phyloP scores from a whole-genome alignment of 1,284 basidiomycete species.

The Puccinia triticina region DNA sequence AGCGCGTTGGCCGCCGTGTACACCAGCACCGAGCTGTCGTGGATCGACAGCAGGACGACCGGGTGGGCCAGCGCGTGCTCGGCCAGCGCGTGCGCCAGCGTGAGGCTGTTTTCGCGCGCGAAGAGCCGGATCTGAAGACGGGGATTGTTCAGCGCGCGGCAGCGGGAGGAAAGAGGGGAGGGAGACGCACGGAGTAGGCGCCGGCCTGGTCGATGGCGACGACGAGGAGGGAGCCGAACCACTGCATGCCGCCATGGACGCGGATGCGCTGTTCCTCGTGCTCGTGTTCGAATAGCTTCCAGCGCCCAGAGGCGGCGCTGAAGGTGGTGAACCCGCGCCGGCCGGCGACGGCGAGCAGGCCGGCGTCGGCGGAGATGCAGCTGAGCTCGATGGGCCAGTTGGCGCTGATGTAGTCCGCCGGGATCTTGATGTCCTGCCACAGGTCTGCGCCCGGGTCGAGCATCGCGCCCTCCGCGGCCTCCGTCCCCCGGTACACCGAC shows the following conservation, averaged over 20 bases:
- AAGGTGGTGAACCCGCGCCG: constrained; percentile 89
- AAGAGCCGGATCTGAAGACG: constrained; percentile 78
- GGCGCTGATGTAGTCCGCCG: constrained; percentile 78
- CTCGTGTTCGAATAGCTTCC: constrained; percentile 85
- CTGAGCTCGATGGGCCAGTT: constrained; percentile 97
- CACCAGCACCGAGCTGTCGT: constrained; percentile 94
- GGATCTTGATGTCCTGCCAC: constrained; percentile 94
- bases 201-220: constrained; percentile 72
- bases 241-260: constrained; percentile 87
- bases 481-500: constrained; percentile 92
- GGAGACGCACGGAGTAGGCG: constrained; percentile 31
- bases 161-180: no score
- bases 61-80: constrained; percentile 77
- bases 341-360: constrained; percentile 90
- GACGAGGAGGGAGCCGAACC: constrained; percentile 96
- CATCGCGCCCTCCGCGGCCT: constrained; percentile 95
- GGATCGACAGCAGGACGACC: constrained; percentile 81
- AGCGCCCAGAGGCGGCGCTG: constrained; percentile 86
- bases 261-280: constrained; percentile 85
- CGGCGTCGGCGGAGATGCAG: constrained; percentile 84
- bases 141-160: neutral
- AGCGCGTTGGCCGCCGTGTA: constrained; percentile 96
- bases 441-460: constrained; percentile 99
- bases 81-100: constrained; percentile 79
- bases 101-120: constrained; percentile 90